Evolutionary conservation across 2,329 filamentous ascomycete genomes (phyloP).

Genomic region (Alternaria burnsii): DNA sequence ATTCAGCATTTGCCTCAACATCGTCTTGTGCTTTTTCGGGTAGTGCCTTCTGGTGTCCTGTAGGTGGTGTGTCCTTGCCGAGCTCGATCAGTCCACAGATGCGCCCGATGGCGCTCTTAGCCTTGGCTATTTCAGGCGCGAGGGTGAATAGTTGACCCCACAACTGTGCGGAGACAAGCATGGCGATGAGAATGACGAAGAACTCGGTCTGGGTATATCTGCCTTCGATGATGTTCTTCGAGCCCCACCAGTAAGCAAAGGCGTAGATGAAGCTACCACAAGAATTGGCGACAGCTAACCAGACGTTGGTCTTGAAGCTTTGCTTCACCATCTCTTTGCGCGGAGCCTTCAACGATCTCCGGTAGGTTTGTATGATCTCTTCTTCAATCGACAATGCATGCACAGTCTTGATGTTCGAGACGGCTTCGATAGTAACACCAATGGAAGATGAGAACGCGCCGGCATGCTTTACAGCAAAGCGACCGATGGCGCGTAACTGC

Average conservation of each 20-base stretch:
- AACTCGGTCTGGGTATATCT: conserved; percentile 73
- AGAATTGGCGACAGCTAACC: conserved; percentile 68
- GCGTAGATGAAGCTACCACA: conserved; percentile 75
- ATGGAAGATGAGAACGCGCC: conserved; percentile 61
- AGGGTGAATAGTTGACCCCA: conserved; percentile 79
- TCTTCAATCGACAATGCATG: conserved; percentile 62
- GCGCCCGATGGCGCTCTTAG: conserved; percentile 74
- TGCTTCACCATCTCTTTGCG: conserved; percentile 60
- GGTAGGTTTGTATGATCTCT: conserved; percentile 57
- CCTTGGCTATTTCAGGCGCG: conserved; percentile 76
- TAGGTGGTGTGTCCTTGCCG: conserved; percentile 26
- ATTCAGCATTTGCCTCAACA: conserved; percentile 42
- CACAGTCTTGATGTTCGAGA: conserved; percentile 62
- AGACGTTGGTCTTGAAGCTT: conserved; percentile 64
- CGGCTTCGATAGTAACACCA: conserved; percentile 61
- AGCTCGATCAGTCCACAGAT: conserved; percentile 69
- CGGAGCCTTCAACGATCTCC: conserved; percentile 56
- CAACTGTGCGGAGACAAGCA: conserved; percentile 76
- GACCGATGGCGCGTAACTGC: conserved; percentile 69
- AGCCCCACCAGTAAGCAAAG: conserved; percentile 82
- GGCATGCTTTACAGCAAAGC: conserved; percentile 64
- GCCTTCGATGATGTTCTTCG: conserved; percentile 72
- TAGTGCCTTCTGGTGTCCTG: conserved; percentile 86
- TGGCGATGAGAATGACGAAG: conserved; percentile 75
- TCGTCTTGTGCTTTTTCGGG: conserved; percentile 63